Base-by-base conservation (phyloP, 305 asterid species). In the Fraxinus platypoda region DNA sequence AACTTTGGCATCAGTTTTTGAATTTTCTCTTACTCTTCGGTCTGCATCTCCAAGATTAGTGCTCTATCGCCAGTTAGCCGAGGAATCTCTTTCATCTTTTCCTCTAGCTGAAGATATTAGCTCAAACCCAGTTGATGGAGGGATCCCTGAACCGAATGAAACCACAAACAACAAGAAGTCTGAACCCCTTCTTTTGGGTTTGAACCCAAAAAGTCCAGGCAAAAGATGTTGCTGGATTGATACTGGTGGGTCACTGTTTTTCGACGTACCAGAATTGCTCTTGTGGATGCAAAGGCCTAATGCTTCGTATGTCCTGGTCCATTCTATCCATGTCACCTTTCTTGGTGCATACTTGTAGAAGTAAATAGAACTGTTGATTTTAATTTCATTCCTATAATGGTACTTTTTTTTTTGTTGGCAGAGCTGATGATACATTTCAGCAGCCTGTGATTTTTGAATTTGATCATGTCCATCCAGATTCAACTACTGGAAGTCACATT, bases 211-310 rank as follows among this genome's bases (percentile, higher is more conserved):
- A 59, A 87, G 90, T 86, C 91, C 88, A 74, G 92, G 90, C 73
- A 94, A 89, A 77, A 93, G 83, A 82, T 96, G 99, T 84, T 94
- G 98, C 83, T 96, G 99, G 99, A 94, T 96, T 82, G 99, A 96
- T 89, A 90, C 94, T 84, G 99, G 98, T 35, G 92, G 93, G 15
- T 86, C 94, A 43, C 81, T 96, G 52, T 91, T 92, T 90, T 91
- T 91, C 83, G 91, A 93, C 84, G 97, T 85, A 66, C 37, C 76
- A n/a, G 97, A 94, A 83, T 89, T 96, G 86, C 90, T 80, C 59
- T 80, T 21, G 78, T 96, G 98, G 98, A 87, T 94, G 80, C 87
- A 87, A 83, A 89, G 84, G 84, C 88, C 91, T 62, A 71, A 87
- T 83, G 91, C 85, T 74, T 78, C 34, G 99, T 96, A 90, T 87